These are phyloP conservation scores for Didymella segeticola DNA, from an alignment of 2,329 filamentous ascomycete species.

Conservation along the genomic window DNA sequence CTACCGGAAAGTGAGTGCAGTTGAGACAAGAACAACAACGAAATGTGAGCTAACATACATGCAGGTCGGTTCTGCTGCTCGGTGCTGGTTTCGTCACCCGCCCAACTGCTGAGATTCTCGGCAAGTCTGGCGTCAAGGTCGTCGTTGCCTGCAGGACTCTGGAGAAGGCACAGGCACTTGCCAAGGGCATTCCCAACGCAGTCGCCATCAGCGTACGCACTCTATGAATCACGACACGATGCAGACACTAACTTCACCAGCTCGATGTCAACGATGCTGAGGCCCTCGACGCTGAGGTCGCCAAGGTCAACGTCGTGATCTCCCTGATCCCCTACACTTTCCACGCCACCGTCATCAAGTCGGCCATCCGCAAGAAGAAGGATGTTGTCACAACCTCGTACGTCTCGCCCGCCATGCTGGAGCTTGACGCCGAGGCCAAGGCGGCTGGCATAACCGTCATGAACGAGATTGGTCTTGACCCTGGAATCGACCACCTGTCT, in stretches of 20 bases:
- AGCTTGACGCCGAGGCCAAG: conserved; percentile 82
- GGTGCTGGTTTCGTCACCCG: conserved; percentile 55
- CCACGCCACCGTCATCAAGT: conserved; percentile 82
- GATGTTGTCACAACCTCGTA: conserved; percentile 95
- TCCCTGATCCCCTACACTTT: conserved; percentile 78
- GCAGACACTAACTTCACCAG: conserved; percentile 49
- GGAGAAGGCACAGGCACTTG: conserved; percentile 76
- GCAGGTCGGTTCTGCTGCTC: conserved; percentile 48
- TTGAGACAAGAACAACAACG: neutral
- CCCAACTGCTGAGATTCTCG: conserved; percentile 65
- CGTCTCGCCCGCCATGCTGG: conserved; percentile 89
- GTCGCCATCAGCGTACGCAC: conserved; percentile 64
- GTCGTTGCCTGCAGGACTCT: conserved; percentile 81
- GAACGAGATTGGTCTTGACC: conserved; percentile 76
- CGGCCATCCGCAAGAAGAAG: conserved; percentile 91
- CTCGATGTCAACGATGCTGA: conserved; percentile 80
- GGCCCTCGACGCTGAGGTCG: conserved; percentile 81
- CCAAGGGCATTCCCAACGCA: conserved; percentile 72
- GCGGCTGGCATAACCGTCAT: conserved; percentile 94
- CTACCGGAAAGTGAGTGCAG: conserved; percentile 44
- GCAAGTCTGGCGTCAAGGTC: conserved; percentile 63
- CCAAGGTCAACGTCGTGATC: conserved; percentile 76
- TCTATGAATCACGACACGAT: too few relatives aligned
- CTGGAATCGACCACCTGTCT: conserved; percentile 77
- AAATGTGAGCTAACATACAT: conserved; percentile 21